Evolutionary conservation across 306 rosid genomes (phyloP), one percentile per base, ranked within the genome.

Genomic region (Albizia julibrissin): DNA sequence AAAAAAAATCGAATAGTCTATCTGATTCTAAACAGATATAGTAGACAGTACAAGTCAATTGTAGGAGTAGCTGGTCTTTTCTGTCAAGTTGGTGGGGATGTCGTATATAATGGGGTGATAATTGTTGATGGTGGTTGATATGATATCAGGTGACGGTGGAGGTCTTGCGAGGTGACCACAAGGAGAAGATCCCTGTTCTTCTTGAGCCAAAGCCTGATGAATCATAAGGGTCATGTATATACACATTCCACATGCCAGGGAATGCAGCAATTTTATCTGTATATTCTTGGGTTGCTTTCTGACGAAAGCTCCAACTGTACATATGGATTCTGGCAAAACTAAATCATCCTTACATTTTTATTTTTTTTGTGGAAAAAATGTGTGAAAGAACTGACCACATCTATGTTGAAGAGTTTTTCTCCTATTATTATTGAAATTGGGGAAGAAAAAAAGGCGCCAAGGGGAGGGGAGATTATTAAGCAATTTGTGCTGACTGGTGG

Each of bases 151-250:
- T 96, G 79, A 88, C 34, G 54, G 97, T 96, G 81, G 98, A 93
- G 89, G 99, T 96, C 15, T 86, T 96, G 90, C 91, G 99, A 40
- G 99, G 98, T 18, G 99, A 96, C 71, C 97, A 90, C 75, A 90
- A 92, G 91, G 99, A 96, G 93, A 92, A 96, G 86, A 87, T 96
- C 83, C 94, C 97, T 1, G 97, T 96, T 27, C 24, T 47, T 47
- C 89, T 96, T n/a, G 99, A 96, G 89, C 93, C 99, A 64, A 96
- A 92, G 92, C 80, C 97, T 0, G 99, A 96, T 69, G 97, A 93
- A 86, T 61, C 99, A 47, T 58, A 3, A 22, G 92, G 91, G 84
- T 52, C 87, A 76, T 66, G 86, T 85, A 72, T 68, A 85, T 87
- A 74, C 73, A 81, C 73, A 81, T 56, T 72, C 68, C 79, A 67